Percentiles rank a stretch among this genome's conserved stretches.
phyloP scores from a whole-genome alignment of 106 monocot genomes.

The Agapanthus africanus region DNA sequence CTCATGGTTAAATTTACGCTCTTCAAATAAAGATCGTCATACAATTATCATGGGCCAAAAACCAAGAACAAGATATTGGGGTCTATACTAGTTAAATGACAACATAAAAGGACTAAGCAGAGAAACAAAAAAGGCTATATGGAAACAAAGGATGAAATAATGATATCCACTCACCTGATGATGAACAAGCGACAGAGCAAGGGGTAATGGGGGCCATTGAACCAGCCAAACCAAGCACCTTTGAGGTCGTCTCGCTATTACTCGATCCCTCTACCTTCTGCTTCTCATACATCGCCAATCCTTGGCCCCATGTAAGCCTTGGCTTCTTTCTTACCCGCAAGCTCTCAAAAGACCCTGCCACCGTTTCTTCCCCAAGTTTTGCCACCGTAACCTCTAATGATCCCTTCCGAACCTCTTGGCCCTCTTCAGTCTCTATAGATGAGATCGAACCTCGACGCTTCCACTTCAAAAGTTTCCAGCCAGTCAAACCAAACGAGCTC shows the following conservation, averaged over 20 bases:
- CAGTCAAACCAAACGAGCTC: constrained; percentile 33
- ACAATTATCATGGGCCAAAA: too few species aligned
- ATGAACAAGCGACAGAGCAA: constrained; percentile 24
- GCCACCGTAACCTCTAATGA: constrained; percentile 23
- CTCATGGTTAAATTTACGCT: too few species aligned
- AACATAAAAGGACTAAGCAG: too few species aligned
- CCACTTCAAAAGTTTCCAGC: constrained; percentile 55
- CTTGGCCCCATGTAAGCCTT: constrained; percentile 94
- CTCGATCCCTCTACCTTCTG: constrained; percentile 57
- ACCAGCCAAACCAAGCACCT: constrained; percentile 20
- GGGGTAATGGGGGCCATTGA: constrained; percentile 48
- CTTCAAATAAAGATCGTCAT: too few species aligned
- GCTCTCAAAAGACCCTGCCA: constrained; percentile 28
- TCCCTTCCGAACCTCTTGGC: constrained; percentile 12
- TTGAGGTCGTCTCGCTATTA: constrained; percentile 17
- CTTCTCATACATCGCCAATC: constrained; percentile 90
- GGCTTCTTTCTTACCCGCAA: constrained; percentile 59
- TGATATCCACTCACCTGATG: constrained; percentile 41
- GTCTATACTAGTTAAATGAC: too few species aligned
- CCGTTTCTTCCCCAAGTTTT: constrained; percentile 36
- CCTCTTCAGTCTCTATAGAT: constrained; percentile 26
- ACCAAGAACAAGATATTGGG: too few species aligned
- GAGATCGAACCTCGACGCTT: constrained; percentile 31
- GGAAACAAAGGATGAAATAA: too few species aligned
- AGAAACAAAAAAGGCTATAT: too few species aligned